phyloP scores from a whole-genome alignment of 148 eudicot genomes.

The Hydrangea macrophylla region DNA sequence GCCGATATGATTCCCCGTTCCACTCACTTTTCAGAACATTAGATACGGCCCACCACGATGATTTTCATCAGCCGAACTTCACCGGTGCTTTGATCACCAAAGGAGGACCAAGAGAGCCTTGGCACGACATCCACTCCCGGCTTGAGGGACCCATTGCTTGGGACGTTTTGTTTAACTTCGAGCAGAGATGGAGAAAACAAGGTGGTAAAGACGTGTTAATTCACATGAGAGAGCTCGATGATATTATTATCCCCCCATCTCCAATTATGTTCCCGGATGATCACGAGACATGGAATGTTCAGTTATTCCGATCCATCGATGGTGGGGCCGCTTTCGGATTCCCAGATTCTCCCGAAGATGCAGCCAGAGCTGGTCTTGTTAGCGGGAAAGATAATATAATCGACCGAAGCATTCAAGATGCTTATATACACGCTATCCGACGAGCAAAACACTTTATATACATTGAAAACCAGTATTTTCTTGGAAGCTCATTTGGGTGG shows the following conservation, averaged over 20 bases:
- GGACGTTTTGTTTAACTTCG: conserved; percentile 81
- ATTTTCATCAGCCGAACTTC: conserved; percentile 79
- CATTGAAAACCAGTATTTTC: conserved; percentile 76
- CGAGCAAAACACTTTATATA: conserved; percentile 68
- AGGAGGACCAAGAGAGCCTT: conserved; percentile 88
- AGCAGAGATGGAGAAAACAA: conserved; percentile 88
- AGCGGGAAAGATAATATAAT: conserved; percentile 80
- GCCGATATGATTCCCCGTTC: conserved; percentile 64
- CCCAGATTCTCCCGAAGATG: conserved; percentile 76
- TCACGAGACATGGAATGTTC: conserved; percentile 77
- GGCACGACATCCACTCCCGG: conserved; percentile 83
- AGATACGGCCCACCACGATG: conserved; percentile 67
- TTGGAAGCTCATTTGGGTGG: conserved; percentile 72
- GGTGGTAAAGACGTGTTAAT: conserved; percentile 68
- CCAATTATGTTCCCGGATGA: conserved; percentile 66
- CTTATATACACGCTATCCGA: conserved; percentile 73
- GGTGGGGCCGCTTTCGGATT: conserved; percentile 88
- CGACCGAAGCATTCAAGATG: conserved; percentile 81
- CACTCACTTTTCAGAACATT: conserved; percentile 77
- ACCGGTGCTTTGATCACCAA: conserved; percentile 53
- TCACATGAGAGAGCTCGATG: conserved; percentile 52
- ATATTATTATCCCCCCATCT: conserved; percentile 62
- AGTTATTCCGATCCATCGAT: conserved; percentile 74
- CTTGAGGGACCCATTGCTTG: conserved; percentile 85
- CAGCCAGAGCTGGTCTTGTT: conserved; percentile 69